Evolutionary conservation across 202 grass and related monocot genomes (phyloP), one percentile per base, ranked within the genome.

Genomic region (Schoenoplectus triqueter): DNA sequence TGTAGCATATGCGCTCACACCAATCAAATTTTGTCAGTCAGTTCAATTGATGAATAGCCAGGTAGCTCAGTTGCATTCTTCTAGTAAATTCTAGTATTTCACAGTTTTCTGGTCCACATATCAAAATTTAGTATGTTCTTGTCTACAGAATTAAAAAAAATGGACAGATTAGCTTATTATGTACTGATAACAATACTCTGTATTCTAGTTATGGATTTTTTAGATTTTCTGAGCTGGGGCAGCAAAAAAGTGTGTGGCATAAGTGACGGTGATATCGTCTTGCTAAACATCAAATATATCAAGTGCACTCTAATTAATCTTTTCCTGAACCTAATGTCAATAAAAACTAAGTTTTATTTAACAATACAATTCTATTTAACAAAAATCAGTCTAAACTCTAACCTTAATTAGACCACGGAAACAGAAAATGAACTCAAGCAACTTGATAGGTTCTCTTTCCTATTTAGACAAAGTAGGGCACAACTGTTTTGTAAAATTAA

Each of bases 91-190:
- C 47, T 49, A 31, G 31, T 31, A 31, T 31, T 31, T 31, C 31
- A 74, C 9, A 74, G 52, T 74, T 49, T 13, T 74, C 47, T 74
- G n/a, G 47, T 73, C 17, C 47, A 73, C 51, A 51, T 21, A 73
- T 49, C 45, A 72, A 22, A 73, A 15, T 73, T 10, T 72, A 72
- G 45, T 9, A 22, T 20, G 18, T 51, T 50, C 9, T 48, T 11
- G 3, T 52, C 20, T 74, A 51, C 70, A 74, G 7, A 18, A 48
- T 13, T 31, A 18, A 50, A 50, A 73, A 21, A 20, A 21, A 51
- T 5, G n/a, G 18, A 74, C 22, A 52, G 70, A 74, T 74, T 50
- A 22, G 7, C 47, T 74, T 11, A 20, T 18, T 21, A 74, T 52
- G 17, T 51, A 50, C 17, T 51, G 46, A 49, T 73, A 50, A 49